These are phyloP conservation scores for Epicoccum sorghinum DNA, from an alignment of 2,329 filamentous ascomycete species.

Conservation along the genomic window DNA sequence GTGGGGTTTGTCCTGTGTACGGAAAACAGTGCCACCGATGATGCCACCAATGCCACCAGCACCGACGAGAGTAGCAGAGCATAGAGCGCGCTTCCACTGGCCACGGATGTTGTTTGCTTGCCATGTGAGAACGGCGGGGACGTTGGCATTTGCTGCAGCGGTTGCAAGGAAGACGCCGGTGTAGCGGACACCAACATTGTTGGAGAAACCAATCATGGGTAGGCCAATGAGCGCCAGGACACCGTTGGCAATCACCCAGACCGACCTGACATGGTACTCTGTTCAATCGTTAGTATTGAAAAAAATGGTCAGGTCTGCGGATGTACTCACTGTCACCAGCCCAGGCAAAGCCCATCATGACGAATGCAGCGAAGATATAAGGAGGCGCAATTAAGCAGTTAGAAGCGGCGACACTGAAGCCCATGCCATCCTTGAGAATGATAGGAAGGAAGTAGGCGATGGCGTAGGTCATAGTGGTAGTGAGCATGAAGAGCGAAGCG, in stretches of 20 bases:
- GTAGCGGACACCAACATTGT: slow-evolving; percentile 56
- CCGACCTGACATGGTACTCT: slow-evolving; percentile 61
- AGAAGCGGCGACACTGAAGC: slow-evolving; percentile 32
- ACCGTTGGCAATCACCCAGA: slow-evolving; percentile 71
- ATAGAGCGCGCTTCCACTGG: slow-evolving; percentile 86
- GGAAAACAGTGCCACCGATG: slow-evolving; percentile 74
- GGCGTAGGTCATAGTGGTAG: slow-evolving; percentile 36
- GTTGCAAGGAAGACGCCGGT: slow-evolving; percentile 75
- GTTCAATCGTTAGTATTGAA: no score
- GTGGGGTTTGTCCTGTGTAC: slow-evolving; percentile 46
- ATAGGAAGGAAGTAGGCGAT: slow-evolving; percentile 41
- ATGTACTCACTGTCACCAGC: slow-evolving; percentile 61
- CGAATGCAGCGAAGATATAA: slow-evolving; percentile 34
- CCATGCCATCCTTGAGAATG: slow-evolving; percentile 39
- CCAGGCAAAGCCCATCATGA: slow-evolving; percentile 62
- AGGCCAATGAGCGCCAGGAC: slow-evolving; percentile 70
- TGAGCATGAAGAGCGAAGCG: slow-evolving; percentile 31
- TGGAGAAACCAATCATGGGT: slow-evolving; percentile 72
- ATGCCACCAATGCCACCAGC: slow-evolving; percentile 83
- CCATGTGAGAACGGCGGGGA: slow-evolving; percentile 76
- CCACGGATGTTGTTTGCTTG: slow-evolving; percentile 88
- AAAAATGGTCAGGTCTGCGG: neutral
- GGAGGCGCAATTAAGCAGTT: slow-evolving; percentile 38
- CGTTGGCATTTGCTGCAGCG: slow-evolving; percentile 76
- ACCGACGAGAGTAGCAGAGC: slow-evolving; percentile 75